Conservation (phyloP, 2,329 filamentous ascomycete genomes). For the Calonectria honghensis region DNA sequence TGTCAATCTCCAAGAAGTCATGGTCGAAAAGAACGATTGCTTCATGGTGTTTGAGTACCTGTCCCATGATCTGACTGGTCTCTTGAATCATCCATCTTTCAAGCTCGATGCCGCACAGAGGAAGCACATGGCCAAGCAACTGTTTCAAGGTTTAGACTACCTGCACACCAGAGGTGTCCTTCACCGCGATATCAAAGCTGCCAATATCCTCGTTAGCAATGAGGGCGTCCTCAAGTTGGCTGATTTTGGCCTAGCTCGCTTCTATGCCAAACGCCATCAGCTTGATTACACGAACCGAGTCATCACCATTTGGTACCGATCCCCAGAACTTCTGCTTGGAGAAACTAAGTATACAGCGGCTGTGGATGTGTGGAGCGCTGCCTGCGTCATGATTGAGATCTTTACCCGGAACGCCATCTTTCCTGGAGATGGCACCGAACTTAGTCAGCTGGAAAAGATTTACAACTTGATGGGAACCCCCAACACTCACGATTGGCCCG, state of each 20-base stretch:
- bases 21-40: slow-evolving; percentile 99
- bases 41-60: slow-evolving; percentile 99
- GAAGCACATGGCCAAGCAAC: slow-evolving; percentile 93
- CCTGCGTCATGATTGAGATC: slow-evolving; percentile 97
- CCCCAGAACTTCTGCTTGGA: slow-evolving; percentile 91
- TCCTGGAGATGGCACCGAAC: slow-evolving; percentile 95
- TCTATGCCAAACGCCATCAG: slow-evolving; percentile 94
- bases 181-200: slow-evolving; percentile 98
- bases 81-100: slow-evolving; percentile 96
- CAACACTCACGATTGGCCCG: slow-evolving; percentile 89
- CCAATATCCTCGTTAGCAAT: slow-evolving; percentile 95
- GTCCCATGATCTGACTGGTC: slow-evolving; percentile 94
- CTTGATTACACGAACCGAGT: slow-evolving; percentile 98
- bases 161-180: slow-evolving; percentile 94
- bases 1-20: slow-evolving; percentile 90
- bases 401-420: slow-evolving; percentile 96
- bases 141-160: slow-evolving; percentile 96
- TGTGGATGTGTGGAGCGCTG: slow-evolving; percentile 97
- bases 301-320: slow-evolving; percentile 92
- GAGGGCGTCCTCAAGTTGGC: slow-evolving; percentile 93
- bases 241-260: slow-evolving; percentile 96
- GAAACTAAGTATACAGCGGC: slow-evolving; percentile 93
- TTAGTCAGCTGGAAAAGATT: slow-evolving; percentile 97
- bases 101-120: slow-evolving; percentile 89
- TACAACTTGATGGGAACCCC: slow-evolving; percentile 94